Conservation (phyloP, 2,329 filamentous ascomycete species). For the Pyrenophora graminea region DNA sequence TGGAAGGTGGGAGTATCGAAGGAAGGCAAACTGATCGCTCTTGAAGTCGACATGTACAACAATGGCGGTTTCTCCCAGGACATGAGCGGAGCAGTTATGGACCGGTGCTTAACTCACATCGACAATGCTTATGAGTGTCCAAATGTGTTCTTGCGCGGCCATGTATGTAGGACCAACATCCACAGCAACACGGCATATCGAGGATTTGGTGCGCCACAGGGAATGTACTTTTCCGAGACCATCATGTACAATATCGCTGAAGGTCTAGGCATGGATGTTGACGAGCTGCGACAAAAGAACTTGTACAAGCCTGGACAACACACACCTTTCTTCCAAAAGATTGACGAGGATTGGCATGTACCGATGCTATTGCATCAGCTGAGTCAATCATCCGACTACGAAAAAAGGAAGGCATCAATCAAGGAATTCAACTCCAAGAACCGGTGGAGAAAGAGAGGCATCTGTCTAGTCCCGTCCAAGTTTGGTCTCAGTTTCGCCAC, state of each 20-base stretch:
- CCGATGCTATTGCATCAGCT: slow-evolving; percentile 91
- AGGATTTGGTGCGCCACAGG: slow-evolving; percentile 92
- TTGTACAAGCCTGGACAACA: slow-evolving; percentile 75
- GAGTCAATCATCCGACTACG: slow-evolving; percentile 72
- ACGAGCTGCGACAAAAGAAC: slow-evolving; percentile 79
- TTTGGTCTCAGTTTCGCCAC: slow-evolving; percentile 93
- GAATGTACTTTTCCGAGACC: slow-evolving; percentile 87
- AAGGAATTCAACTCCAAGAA: slow-evolving; percentile 77
- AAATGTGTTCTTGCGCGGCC: slow-evolving; percentile 80
- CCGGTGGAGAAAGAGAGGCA: slow-evolving; percentile 90
- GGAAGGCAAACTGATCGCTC: slow-evolving; percentile 86
- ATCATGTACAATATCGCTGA: slow-evolving; percentile 91
- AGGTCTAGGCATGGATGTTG: slow-evolving; percentile 78
- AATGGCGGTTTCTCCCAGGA: slow-evolving; percentile 81
- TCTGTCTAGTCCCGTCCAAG: slow-evolving; percentile 87
- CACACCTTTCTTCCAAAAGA: slow-evolving; percentile 87
- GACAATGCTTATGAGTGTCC: slow-evolving; percentile 89
- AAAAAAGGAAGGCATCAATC: slow-evolving; percentile 68
- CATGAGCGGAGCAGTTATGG: slow-evolving; percentile 75
- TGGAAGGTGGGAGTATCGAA: slow-evolving; percentile 94
- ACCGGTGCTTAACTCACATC: slow-evolving; percentile 80
- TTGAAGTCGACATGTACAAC: slow-evolving; percentile 87
- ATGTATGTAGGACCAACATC: slow-evolving; percentile 89
- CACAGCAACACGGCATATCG: slow-evolving; percentile 96
- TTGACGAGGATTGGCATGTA: slow-evolving; percentile 85